These are phyloP conservation scores for Cryptococcus sp. DNA, from an alignment of 1,284 basidiomycete species.

Conservation along the genomic window DNA sequence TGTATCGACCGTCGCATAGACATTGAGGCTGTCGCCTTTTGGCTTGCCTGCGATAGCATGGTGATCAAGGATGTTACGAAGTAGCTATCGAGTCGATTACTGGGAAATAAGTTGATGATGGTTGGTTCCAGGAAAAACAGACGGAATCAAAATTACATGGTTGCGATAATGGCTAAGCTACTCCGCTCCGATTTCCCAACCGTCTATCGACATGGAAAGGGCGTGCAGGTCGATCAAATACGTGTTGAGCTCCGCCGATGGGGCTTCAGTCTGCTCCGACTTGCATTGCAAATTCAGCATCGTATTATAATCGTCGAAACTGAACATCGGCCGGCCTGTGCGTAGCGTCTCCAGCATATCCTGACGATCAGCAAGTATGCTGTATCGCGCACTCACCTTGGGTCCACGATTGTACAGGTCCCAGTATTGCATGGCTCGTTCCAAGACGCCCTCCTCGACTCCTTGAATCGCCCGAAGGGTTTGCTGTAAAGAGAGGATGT, in stretches of 20 bases:
- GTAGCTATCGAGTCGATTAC: too few species aligned
- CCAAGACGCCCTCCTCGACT: conserved; percentile 63
- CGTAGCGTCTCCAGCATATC: conserved; percentile 67
- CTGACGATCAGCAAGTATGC: conserved; percentile 46
- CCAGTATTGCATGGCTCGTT: conserved; percentile 73
- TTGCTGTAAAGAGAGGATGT: conserved; percentile 88
- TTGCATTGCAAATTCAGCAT: conserved; percentile 84
- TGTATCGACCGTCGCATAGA: too few species aligned
- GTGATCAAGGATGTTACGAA: too few species aligned
- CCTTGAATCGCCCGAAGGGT: conserved; percentile 66
- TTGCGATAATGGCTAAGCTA: too few species aligned
- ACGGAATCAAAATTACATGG: too few species aligned
- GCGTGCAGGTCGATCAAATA: conserved; percentile 47
- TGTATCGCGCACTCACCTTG: conserved; percentile 52
- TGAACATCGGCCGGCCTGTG: conserved; percentile 56
- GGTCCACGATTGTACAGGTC: conserved; percentile 68
- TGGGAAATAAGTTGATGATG: too few species aligned
- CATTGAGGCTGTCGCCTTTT: too few species aligned
- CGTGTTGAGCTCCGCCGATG: conserved; percentile 39
- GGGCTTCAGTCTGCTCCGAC: conserved; percentile 52
- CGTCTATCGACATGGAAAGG: conserved; percentile 38
- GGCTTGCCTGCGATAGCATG: too few species aligned
- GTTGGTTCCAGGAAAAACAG: too few species aligned
- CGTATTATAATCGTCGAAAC: conserved; percentile 83
- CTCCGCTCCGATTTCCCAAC: conserved; percentile 27